Percentiles rank a stretch among this genome's conserved stretches.
Conservation (phyloP, 2,329 filamentous ascomycete genomes). For the Alternaria dauci region DNA sequence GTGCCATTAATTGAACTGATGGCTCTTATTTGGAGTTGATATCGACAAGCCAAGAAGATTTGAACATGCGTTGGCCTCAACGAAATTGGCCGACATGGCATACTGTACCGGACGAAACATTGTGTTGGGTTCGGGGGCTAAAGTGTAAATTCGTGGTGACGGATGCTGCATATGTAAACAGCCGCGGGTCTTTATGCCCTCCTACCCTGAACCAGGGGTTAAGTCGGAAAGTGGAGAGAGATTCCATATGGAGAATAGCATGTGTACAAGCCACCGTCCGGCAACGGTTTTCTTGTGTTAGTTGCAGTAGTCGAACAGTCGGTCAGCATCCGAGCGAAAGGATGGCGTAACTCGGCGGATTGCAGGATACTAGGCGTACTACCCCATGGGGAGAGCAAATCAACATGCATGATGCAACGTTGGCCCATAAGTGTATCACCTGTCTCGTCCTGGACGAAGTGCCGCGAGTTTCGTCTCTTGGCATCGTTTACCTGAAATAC, state of each 20-base stretch:
- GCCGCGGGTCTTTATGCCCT: conserved; percentile 8
- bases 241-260: neutral
- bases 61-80: neutral
- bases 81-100: neutral
- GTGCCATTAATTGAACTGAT: neutral
- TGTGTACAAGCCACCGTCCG: neutral
- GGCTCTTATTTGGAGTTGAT: neutral
- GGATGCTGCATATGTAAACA: conserved; percentile 9
- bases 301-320: neutral
- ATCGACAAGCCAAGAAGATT: neutral
- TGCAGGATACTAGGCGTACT: neutral
- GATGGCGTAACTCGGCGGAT: neutral
- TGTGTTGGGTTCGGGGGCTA: neutral
- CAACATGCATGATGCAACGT: neutral
- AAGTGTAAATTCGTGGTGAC: neutral
- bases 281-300: neutral
- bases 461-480: conserved; percentile 1
- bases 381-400: conserved; percentile 3
- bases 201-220: neutral
- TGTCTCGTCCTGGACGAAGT: conserved; percentile 3
- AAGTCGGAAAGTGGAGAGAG: neutral
- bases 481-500: conserved; percentile 11
- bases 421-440: neutral
- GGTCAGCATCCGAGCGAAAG: conserved; percentile 1
- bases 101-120: neutral